These are phyloP conservation scores for Lachnellula willkommii DNA, from an alignment of 2,329 filamentous ascomycete species.

Conservation along the genomic window DNA sequence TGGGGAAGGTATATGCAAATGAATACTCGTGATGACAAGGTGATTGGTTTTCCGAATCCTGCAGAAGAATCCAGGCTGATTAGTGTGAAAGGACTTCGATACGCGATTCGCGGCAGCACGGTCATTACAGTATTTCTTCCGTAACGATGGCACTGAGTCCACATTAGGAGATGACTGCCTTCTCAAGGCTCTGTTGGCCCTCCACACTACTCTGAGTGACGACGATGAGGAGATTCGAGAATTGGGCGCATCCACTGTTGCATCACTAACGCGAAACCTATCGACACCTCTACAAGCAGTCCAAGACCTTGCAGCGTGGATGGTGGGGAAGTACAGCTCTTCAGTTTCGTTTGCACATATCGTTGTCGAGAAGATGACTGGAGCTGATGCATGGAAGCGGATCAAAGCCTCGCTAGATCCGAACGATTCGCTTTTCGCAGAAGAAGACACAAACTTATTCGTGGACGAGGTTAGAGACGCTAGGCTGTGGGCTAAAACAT, in stretches of 20 bases:
- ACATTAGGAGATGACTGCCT: constrained; percentile 27
- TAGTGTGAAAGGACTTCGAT: constrained; percentile 51
- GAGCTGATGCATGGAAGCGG: constrained; percentile 32
- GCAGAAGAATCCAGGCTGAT: neutral
- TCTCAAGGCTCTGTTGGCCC: constrained; percentile 54
- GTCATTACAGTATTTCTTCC: constrained; percentile 50
- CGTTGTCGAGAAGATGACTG: constrained; percentile 20
- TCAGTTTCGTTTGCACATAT: neutral
- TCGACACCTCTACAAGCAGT: neutral
- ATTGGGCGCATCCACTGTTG: constrained; percentile 47
- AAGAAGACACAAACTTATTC: constrained; percentile 94
- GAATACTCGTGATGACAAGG: neutral
- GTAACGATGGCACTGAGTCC: constrained; percentile 13
- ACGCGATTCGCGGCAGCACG: constrained; percentile 55
- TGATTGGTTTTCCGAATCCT: neutral
- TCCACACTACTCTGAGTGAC: constrained; percentile 77
- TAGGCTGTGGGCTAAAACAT: constrained; percentile 55
- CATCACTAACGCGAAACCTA: neutral
- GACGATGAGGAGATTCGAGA: constrained; percentile 87
- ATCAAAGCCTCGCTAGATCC: constrained; percentile 44
- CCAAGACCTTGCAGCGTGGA: neutral
- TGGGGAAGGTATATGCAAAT: neutral
- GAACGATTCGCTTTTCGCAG: constrained; percentile 69
- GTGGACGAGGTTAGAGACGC: constrained; percentile 75
- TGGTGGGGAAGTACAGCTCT: neutral